A percentile compares a stretch with the other conserved stretches of the same genome.
phyloP scores from a whole-genome alignment of 106 monocot species.

The Xerophyta viscosa region DNA sequence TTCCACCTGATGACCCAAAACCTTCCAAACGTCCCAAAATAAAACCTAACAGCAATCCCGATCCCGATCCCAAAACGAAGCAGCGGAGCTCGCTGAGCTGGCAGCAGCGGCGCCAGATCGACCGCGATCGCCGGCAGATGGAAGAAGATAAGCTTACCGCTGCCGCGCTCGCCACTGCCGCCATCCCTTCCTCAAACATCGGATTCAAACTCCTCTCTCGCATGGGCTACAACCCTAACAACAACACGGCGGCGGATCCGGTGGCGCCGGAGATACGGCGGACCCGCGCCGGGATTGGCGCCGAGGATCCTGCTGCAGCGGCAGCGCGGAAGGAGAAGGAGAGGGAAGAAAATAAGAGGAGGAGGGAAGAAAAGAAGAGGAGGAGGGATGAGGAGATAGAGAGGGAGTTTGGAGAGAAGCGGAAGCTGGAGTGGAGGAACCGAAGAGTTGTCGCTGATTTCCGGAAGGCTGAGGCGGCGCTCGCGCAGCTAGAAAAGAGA shows the following conservation, averaged over 20 bases:
- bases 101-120: slow-evolving; percentile 66
- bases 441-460: slow-evolving; percentile 46
- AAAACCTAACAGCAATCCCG: not conserved
- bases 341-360: slow-evolving; percentile 37
- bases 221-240: slow-evolving; percentile 83
- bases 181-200: slow-evolving; percentile 72
- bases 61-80: slow-evolving; percentile 17
- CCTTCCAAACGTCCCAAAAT: slow-evolving; percentile 25
- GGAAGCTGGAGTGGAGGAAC: slow-evolving; percentile 67
- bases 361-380: slow-evolving; percentile 41
- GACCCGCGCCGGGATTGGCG: slow-evolving; percentile 76
- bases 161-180: slow-evolving; percentile 31
- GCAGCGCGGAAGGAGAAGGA: slow-evolving; percentile 40
- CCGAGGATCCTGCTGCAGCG: slow-evolving; percentile 24
- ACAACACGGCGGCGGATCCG: slow-evolving; percentile 42
- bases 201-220: slow-evolving; percentile 79
- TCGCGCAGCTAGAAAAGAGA: slow-evolving; percentile 80
- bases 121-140: slow-evolving; percentile 53
- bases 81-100: slow-evolving; percentile 32
- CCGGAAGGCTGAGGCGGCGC: slow-evolving; percentile 66
- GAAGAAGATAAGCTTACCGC: slow-evolving; percentile 81
- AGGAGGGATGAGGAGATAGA: slow-evolving; percentile 36
- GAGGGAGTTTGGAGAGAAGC: slow-evolving; percentile 61
- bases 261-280: slow-evolving; percentile 75
- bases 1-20: slow-evolving; percentile 25